phyloP scores from a whole-genome alignment of 495 filamentous ascomycete species.

The Hyaloscypha variabilis region DNA sequence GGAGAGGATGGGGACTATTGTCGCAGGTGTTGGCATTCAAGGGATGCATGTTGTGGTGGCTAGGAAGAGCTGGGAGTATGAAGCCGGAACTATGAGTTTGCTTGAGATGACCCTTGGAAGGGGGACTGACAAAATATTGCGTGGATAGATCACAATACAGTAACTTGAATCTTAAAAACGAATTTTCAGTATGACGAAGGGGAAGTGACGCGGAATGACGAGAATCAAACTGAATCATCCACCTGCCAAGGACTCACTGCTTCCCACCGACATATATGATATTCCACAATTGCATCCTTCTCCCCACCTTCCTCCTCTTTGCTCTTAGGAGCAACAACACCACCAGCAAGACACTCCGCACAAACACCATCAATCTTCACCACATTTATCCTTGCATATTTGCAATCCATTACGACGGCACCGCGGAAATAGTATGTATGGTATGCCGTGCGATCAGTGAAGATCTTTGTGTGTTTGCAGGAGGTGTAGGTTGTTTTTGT shows the following conservation, averaged over 20 bases:
- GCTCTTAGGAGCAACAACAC: too few species aligned
- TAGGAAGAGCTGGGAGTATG: not conserved
- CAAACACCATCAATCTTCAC: not conserved
- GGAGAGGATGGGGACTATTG: slow-evolving; percentile 4
- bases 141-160: too few species aligned
- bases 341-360: not conserved
- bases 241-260: too few species aligned
- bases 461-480: not conserved
- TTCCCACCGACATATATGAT: too few species aligned
- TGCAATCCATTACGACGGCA: not conserved
- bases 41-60: not conserved
- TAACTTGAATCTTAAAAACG: too few species aligned
- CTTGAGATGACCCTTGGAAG: too few species aligned
- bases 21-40: not conserved
- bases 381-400: not conserved
- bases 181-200: too few species aligned
- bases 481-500: not conserved
- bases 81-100: not conserved
- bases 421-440: not conserved
- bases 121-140: not conserved
- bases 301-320: too few species aligned
- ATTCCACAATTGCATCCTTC: too few species aligned
- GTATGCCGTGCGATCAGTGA: not conserved
- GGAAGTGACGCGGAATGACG: too few species aligned
- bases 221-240: too few species aligned